Evolutionary conservation across 75 land plant species (phyloP).

Genomic region (Pinus tabuliformis): DNA sequence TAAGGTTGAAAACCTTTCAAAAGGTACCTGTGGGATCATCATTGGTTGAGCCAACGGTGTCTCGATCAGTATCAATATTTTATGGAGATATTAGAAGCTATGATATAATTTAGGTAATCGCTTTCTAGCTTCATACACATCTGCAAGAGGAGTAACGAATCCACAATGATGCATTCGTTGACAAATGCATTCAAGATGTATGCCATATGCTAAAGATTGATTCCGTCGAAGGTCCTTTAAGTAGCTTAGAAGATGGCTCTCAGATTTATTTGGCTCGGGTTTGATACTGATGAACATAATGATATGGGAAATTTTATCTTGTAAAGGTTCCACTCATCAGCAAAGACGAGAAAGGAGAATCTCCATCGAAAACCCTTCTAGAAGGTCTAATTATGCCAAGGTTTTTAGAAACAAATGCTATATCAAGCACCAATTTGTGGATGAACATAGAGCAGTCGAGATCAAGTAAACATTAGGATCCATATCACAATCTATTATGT

Average conservation of each 20-base stretch:
- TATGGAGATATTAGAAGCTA: slow-evolving; percentile 93
- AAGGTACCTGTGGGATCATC: slow-evolving; percentile 61
- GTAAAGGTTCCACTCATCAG: too few species aligned
- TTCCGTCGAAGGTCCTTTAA: slow-evolving; percentile 3
- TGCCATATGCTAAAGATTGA: neutral
- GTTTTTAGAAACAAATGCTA: too few species aligned
- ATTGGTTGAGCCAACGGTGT: slow-evolving; percentile 86
- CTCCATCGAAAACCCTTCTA: too few species aligned
- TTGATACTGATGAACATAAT: too few species aligned
- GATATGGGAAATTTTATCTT: too few species aligned
- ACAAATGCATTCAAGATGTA: neutral
- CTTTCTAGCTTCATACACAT: slow-evolving; percentile 6
- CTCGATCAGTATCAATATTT: slow-evolving; percentile 64
- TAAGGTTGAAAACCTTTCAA: too few species aligned
- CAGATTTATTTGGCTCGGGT: slow-evolving; percentile 13
- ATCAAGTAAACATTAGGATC: too few species aligned
- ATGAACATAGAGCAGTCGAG: too few species aligned
- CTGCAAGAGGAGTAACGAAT: slow-evolving; percentile 5
- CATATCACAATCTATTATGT: too few species aligned
- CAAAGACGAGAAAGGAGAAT: too few species aligned
- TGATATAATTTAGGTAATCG: slow-evolving; percentile 24
- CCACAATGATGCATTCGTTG: neutral
- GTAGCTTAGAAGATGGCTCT: slow-evolving; percentile 5
- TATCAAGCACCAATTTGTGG: too few species aligned
- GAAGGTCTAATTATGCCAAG: too few species aligned